Conservation (phyloP, 192 early-diverging fungal species). For the Linnemannia schmuckeri region DNA sequence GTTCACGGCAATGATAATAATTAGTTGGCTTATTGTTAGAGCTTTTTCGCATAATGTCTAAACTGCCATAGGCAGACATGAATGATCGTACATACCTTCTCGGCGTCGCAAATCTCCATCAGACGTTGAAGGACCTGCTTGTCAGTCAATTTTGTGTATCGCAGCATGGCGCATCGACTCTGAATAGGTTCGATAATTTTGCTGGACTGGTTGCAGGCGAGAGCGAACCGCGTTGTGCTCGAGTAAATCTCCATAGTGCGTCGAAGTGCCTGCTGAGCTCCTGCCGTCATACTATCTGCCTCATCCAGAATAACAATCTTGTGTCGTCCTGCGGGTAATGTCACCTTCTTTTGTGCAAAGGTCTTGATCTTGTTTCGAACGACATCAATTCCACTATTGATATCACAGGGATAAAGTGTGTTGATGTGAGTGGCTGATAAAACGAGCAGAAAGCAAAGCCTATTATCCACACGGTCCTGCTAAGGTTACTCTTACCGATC, state of each 20-base stretch:
- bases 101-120: slow-evolving; percentile 84
- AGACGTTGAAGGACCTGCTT: slow-evolving; percentile 85
- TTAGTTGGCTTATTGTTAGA: background rate
- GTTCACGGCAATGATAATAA: background rate
- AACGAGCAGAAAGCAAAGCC: background rate
- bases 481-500: slow-evolving; percentile 74
- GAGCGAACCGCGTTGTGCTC: slow-evolving; percentile 93
- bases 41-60: background rate
- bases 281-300: slow-evolving; percentile 98
- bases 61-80: background rate
- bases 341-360: slow-evolving; percentile 99
- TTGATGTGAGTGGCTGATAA: background rate
- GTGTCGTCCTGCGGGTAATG: slow-evolving; percentile 86
- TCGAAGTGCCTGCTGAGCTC: slow-evolving; percentile 97
- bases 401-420: background rate
- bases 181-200: slow-evolving; percentile 99
- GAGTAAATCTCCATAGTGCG: slow-evolving; percentile 99
- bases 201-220: slow-evolving; percentile 95
- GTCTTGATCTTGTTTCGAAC: slow-evolving; percentile 97
- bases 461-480: background rate
- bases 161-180: slow-evolving; percentile 92
- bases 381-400: slow-evolving; percentile 89
- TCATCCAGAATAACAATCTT: slow-evolving; percentile 97
- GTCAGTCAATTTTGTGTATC: slow-evolving; percentile 85
- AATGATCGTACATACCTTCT: slow-evolving; percentile 67